A percentile compares a stretch with the other conserved stretches of the same genome.
phyloP scores from a whole-genome alignment of 2,329 filamentous ascomycete genomes.

The Stagonosporopsis rhizophila region DNA sequence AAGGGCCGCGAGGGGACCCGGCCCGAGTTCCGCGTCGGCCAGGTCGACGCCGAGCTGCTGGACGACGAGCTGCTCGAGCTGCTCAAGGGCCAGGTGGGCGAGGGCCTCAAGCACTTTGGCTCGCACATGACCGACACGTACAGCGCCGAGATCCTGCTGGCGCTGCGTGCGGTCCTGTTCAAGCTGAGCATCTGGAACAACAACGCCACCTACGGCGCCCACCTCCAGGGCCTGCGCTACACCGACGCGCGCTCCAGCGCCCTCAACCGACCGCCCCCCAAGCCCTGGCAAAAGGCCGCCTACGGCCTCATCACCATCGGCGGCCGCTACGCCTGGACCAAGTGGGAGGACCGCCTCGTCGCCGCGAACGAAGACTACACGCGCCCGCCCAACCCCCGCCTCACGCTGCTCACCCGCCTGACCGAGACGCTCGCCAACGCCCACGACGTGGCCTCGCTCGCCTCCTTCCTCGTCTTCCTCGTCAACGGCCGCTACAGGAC shows the following conservation, averaged over 20 bases:
- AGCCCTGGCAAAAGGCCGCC: slow-evolving; percentile 79
- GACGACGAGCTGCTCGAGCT: slow-evolving; percentile 92
- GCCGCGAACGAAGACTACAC: slow-evolving; percentile 78
- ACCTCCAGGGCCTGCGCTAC: slow-evolving; percentile 88
- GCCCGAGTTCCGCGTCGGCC: slow-evolving; percentile 90
- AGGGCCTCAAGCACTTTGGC: slow-evolving; percentile 86
- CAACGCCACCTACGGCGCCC: slow-evolving; percentile 91
- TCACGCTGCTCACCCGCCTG: slow-evolving; percentile 67
- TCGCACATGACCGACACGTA: slow-evolving; percentile 82
- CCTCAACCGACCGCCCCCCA: slow-evolving; percentile 68
- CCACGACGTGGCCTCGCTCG: slow-evolving; percentile 82
- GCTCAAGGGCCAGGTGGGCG: slow-evolving; percentile 82
- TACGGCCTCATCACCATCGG: slow-evolving; percentile 88
- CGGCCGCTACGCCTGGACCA: slow-evolving; percentile 87
- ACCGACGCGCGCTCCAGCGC: slow-evolving; percentile 75
- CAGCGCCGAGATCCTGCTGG: slow-evolving; percentile 82
- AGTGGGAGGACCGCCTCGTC: slow-evolving; percentile 88
- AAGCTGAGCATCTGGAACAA: slow-evolving; percentile 98
- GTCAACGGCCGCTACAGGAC: slow-evolving; percentile 91
- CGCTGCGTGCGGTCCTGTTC: slow-evolving; percentile 80
- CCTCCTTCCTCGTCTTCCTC: slow-evolving; percentile 89
- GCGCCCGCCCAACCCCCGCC: slow-evolving; percentile 56
- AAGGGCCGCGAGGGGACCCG: slow-evolving; percentile 78
- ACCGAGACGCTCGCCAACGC: slow-evolving; percentile 73
- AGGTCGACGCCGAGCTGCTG: slow-evolving; percentile 93